Evolutionary conservation across 306 rosid genomes (phyloP).

Genomic region (Geum urbanum): DNA sequence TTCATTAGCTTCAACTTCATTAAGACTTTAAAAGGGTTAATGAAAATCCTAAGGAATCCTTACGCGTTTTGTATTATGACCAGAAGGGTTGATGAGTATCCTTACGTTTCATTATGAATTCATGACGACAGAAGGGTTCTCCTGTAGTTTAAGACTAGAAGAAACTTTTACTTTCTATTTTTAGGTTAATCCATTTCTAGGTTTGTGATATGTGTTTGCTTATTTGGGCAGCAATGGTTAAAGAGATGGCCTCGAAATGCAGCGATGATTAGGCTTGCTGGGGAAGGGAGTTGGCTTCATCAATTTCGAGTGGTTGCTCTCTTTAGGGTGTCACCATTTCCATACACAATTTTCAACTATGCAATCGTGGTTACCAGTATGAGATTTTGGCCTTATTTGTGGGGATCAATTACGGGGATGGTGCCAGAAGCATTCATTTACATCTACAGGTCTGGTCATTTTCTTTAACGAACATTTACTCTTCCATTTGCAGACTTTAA

Average conservation of each 20-base stretch:
- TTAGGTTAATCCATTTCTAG: neutral
- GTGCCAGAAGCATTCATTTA: slow-evolving; percentile 95
- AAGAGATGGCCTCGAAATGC: slow-evolving; percentile 89
- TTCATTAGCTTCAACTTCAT: neutral
- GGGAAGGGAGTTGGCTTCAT: slow-evolving; percentile 87
- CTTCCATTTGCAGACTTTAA: neutral
- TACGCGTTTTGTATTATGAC: no score
- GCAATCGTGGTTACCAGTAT: slow-evolving; percentile 88
- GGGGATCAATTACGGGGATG: slow-evolving; percentile 96
- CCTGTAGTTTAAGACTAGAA: neutral
- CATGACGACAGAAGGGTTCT: no score
- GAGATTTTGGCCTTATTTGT: slow-evolving; percentile 91
- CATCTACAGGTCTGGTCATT: slow-evolving; percentile 69
- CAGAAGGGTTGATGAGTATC: no score
- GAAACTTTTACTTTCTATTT: neutral
- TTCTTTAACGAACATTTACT: slow-evolving; percentile 3
- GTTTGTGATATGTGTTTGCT: slow-evolving; percentile 18
- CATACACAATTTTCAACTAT: slow-evolving; percentile 93
- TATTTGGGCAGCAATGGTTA: slow-evolving; percentile 73
- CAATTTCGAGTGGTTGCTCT: slow-evolving; percentile 89
- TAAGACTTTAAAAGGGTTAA: no score
- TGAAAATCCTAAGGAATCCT: no score
- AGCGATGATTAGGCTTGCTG: slow-evolving; percentile 85
- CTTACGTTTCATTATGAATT: no score
- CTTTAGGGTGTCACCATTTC: slow-evolving; percentile 93